phyloP scores from a whole-genome alignment of 2,329 filamentous ascomycete genomes.

The Eurotiales sp. region DNA sequence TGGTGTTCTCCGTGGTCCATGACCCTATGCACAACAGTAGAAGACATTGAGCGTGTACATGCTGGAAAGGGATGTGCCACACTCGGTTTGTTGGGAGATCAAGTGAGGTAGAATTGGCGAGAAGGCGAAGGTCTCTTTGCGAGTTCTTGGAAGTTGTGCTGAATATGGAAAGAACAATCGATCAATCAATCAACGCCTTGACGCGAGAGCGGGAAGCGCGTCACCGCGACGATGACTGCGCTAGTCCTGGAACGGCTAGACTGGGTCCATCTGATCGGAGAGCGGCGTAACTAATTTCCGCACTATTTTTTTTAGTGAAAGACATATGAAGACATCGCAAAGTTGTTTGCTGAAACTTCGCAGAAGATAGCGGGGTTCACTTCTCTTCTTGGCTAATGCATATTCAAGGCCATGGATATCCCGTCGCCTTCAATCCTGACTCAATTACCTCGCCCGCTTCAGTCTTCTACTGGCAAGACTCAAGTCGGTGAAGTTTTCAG shows the following conservation, averaged over 20 bases:
- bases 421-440: constrained; percentile 42
- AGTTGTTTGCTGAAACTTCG: background rate
- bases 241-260: background rate
- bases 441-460: constrained; percentile 43
- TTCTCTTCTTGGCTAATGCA: background rate
- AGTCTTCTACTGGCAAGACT: constrained; percentile 37
- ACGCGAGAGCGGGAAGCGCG: constrained; percentile 9
- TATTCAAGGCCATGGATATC: constrained; percentile 36
- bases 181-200: background rate
- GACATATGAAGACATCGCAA: background rate
- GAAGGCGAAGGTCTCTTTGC: too few species aligned
- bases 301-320: constrained; percentile 6
- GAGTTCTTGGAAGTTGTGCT: too few species aligned
- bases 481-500: constrained; percentile 49
- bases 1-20: constrained; percentile 38
- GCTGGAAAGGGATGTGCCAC: constrained; percentile 12
- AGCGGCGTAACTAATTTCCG: constrained; percentile 9
- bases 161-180: background rate
- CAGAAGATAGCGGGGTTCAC: background rate
- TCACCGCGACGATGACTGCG: constrained; percentile 9
- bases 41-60: constrained; percentile 24
- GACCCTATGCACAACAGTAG: constrained; percentile 28
- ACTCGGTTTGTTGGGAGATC: constrained; percentile 6
- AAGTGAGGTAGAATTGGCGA: constrained; percentile 6
- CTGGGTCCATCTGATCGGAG: background rate